These are phyloP conservation scores for Cruciata laevipes DNA, from an alignment of 257 asterid species.

Conservation along the genomic window DNA sequence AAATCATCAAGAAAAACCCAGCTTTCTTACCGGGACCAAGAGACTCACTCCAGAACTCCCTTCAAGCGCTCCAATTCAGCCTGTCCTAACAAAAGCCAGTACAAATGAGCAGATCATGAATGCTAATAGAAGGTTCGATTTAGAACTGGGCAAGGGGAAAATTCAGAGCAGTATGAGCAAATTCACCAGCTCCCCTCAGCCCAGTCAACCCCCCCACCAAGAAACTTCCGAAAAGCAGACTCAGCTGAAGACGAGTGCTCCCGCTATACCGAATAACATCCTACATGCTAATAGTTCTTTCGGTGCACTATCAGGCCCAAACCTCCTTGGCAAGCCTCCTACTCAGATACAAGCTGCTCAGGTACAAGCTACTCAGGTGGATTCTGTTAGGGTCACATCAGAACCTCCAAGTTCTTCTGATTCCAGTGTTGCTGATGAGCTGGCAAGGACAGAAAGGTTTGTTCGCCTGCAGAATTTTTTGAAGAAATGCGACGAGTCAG, in stretches of 20 bases:
- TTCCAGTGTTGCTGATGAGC: conserved; percentile 37
- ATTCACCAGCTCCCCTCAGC: conserved; percentile 34
- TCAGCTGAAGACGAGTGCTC: conserved; percentile 35
- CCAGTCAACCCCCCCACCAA: conserved; percentile 33
- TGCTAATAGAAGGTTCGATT: conserved; percentile 78
- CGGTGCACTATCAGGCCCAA: conserved; percentile 42
- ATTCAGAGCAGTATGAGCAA: conserved; percentile 47
- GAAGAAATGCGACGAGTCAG: conserved; percentile 65
- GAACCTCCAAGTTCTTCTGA: conserved; percentile 35
- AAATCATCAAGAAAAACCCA: conserved; percentile 42
- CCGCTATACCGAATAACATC: conserved; percentile 33
- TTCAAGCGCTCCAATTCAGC: conserved; percentile 42
- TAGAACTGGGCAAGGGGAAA: conserved; percentile 79
- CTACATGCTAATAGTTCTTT: conserved; percentile 33
- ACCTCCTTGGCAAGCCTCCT: conserved; percentile 39
- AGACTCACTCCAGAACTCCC: conserved; percentile 80
- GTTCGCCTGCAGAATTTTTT: conserved; percentile 61
- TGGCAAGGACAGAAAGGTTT: conserved; percentile 50
- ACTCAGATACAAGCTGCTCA: conserved; percentile 31
- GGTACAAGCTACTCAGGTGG: conserved; percentile 30
- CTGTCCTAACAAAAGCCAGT: conserved; percentile 39
- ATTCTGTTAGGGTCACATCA: conserved; percentile 34
- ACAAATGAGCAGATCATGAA: conserved; percentile 72
- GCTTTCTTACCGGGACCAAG: conserved; percentile 53
- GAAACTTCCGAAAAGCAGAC: conserved; percentile 36